phyloP scores from a whole-genome alignment of 2,329 filamentous ascomycete genomes.

The Neospermospora avenae region DNA sequence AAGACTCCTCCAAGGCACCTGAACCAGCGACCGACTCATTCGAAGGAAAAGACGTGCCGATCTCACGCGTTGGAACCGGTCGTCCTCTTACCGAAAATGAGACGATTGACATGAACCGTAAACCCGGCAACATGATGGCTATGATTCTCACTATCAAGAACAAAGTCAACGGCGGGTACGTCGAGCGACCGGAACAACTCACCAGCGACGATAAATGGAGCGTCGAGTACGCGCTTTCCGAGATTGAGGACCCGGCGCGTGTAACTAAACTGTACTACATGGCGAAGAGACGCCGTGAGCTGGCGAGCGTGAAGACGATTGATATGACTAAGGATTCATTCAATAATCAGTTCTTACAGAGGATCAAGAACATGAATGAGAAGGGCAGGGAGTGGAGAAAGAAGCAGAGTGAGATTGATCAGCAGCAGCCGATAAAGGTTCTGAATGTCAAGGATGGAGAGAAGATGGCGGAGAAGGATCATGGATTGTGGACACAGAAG shows the following conservation, averaged over 20 bases:
- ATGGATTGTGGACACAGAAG: neutral
- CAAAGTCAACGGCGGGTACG: constrained; percentile 63
- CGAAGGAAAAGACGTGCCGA: neutral
- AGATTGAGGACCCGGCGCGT: constrained; percentile 45
- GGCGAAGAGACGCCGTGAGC: constrained; percentile 54
- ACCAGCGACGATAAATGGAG: constrained; percentile 54
- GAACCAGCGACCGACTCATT: neutral
- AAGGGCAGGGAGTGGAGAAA: constrained; percentile 58
- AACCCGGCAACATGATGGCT: constrained; percentile 19
- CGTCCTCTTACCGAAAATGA: neutral
- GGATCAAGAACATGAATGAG: constrained; percentile 45
- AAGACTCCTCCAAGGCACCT: neutral
- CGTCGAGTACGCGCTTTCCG: constrained; percentile 74
- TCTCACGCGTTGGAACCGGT: neutral
- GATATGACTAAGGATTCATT: constrained; percentile 14
- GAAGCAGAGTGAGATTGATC: constrained; percentile 50
- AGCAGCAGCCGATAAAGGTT: constrained; percentile 45
- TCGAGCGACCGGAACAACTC: constrained; percentile 57
- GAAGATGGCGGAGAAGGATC: neutral
- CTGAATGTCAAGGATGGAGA: constrained; percentile 37
- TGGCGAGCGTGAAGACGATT: constrained; percentile 38
- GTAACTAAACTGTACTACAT: constrained; percentile 53
- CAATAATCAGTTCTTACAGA: constrained; percentile 31
- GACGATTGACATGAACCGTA: neutral
- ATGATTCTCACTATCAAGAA: constrained; percentile 72